Conservation (phyloP, 1,284 basidiomycete genomes). For the Leccinum pseudoinsigne region DNA sequence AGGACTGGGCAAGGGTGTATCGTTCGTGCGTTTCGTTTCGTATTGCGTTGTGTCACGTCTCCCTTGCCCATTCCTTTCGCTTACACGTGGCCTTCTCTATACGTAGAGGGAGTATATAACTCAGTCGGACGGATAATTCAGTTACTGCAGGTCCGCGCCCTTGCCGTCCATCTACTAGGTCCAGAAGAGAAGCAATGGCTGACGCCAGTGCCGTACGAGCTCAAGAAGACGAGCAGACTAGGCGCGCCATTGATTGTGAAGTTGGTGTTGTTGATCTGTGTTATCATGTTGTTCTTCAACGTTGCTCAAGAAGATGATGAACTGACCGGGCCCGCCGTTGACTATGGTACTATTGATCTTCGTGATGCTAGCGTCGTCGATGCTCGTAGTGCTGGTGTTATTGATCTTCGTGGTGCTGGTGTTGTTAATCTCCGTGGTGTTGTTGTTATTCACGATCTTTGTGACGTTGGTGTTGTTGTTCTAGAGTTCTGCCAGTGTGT, state of each 20-base stretch:
- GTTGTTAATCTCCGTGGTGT: not conserved
- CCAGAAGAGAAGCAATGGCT: constrained; percentile 11
- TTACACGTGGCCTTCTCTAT: not conserved
- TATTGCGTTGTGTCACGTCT: not conserved
- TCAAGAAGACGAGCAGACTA: constrained; percentile 9
- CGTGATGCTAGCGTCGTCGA: not conserved
- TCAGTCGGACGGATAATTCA: constrained; percentile 26
- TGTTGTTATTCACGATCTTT: too few relatives aligned
- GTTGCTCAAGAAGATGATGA: not conserved
- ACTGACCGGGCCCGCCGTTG: not conserved
- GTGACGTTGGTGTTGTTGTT: too few relatives aligned
- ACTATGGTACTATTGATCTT: not conserved
- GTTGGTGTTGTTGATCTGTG: constrained; percentile 48
- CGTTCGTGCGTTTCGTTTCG: not conserved
- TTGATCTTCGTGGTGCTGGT: not conserved
- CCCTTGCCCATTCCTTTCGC: not conserved
- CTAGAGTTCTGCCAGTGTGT: too few relatives aligned
- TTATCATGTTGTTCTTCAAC: not conserved
- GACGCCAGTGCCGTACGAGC: constrained; percentile 6
- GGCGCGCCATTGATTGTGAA: constrained; percentile 12
- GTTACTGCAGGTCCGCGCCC: constrained; percentile 15
- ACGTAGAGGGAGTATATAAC: constrained; percentile 27
- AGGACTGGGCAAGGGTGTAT: not conserved
- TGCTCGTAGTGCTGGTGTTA: too few relatives aligned
- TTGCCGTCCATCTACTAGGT: constrained; percentile 16